Evolutionary conservation across 2,329 filamentous ascomycete species (phyloP), one percentile per base, ranked within the genome.

Genomic region (Aspergillus udagawae): DNA sequence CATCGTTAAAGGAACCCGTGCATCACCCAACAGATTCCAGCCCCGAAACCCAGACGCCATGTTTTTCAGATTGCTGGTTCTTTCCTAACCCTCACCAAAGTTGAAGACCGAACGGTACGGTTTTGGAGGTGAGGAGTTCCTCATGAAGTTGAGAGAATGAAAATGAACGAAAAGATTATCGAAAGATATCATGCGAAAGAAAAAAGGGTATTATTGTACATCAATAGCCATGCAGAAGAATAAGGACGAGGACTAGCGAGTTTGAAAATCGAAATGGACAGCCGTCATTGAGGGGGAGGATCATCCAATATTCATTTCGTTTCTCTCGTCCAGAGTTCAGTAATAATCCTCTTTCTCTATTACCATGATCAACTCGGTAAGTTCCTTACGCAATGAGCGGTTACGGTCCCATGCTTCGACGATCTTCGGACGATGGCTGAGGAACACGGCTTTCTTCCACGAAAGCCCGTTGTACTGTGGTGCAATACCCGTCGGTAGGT

Each of bases 311-410:
- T 45, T 12, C 21, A 21, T 12, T 25, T 45, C 20, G 10, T 45
- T 12, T n/a, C 17, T 44, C 41, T 21, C 41, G 41, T 0, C n/a
- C 42, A 21, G 10, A 35, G 6, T 35, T 70, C 59, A 72, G 45
- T 71, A 72, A 51, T 73, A 70, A 59, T 70, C 70, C 53, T 72
- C 70, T 55, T 73, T 74, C 56, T 76, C 73, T 51, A 78, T 72
- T 53, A 75, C 67, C 65, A 72, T 73, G 23, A 78, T 69, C 51
- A 79, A 63, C 57, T 78, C 76, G 20, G 73, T 75, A 44, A 79
- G 65, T 55, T 74, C 71, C 53, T 72, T 73, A 50, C 75, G 72
- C 32, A 79, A 61, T 28, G 72, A 74, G 50, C 74, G 72, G 52
- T 78, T 77, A 17, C 70, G 68, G 54, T 75, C 73, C 67, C 72